Base-by-base conservation (phyloP, 768 basidiomycete genomes). In the Saitozyma sp. region DNA sequence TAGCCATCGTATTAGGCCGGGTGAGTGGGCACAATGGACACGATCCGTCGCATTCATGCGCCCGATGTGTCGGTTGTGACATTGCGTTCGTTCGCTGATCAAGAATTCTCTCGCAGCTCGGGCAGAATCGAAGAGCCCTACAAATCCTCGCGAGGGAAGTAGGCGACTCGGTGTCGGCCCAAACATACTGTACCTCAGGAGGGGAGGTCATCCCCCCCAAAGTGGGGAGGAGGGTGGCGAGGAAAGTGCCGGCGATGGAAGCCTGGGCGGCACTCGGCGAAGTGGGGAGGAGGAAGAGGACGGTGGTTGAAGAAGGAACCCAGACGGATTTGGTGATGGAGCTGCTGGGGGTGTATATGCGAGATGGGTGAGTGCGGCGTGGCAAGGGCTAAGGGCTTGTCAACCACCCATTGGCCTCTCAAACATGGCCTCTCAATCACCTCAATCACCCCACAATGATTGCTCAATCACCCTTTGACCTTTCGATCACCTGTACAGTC, bases 291-390 rank as follows among this genome's bases (percentile, higher is more conserved):
- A 69, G 65, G 58, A 66, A 74, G 50, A 67, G 73, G 52, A 10
- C 16, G 16, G 20, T 56, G 13, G 83, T 84, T 7, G 83, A 84
- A 43, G 83, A 84, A 5, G 80, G 81, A 9, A 70, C 83, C 63
- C 87, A 85, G 71, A 84, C 81, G 56, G 83, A 84, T 29, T 79
- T 93, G 67, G 77, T 93, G 66, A 86, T 84, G 81, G 84, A 86
- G 39, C 78, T 95, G 38, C 73, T 95, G 61, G 86, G 89, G 74
- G 88, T 93, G 8, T 92, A 93, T 78, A 88, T 92, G 88, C 82
- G 82, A 42, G 86, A 87, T 59, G 85, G 85, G 90, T 90, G 69
- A 61, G 88, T 83, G 29, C 29, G 29, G 38, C 16, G 43, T 37
- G 16, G 29, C 41, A 16, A 16, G 40, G n/a, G 56, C 17, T 50